Conservation (phyloP, 2,329 filamentous ascomycete species). For the Ceratocystis lukuohia region DNA sequence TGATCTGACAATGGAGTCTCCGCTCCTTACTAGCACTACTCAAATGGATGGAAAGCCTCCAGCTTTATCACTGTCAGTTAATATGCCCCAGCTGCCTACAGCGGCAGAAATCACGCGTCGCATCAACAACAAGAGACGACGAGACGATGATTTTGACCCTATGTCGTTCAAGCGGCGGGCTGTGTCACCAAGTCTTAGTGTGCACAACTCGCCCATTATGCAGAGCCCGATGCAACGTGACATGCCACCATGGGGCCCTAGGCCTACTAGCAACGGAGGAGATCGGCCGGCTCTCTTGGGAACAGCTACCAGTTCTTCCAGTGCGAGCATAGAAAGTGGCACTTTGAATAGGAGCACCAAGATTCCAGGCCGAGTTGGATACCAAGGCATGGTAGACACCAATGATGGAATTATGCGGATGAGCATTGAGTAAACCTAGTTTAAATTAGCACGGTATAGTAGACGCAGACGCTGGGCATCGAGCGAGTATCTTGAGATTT, state of each 20-base stretch:
- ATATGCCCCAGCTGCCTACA: slow-evolving; percentile 37
- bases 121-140: slow-evolving; percentile 66
- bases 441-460: no score
- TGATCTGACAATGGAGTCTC: slow-evolving; percentile 61
- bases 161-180: slow-evolving; percentile 80
- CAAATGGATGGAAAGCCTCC: slow-evolving; percentile 7
- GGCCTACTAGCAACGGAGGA: slow-evolving; percentile 44
- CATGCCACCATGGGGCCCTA: slow-evolving; percentile 55
- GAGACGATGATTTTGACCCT: slow-evolving; percentile 84
- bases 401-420: slow-evolving; percentile 92
- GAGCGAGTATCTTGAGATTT: background rate
- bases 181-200: slow-evolving; percentile 81
- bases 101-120: slow-evolving; percentile 65
- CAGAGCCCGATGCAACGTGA: slow-evolving; percentile 72
- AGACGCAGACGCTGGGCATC: no score
- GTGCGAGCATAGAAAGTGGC: slow-evolving; percentile 30
- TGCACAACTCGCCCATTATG: slow-evolving; percentile 76
- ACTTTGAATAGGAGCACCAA: slow-evolving; percentile 36
- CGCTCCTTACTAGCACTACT: slow-evolving; percentile 27
- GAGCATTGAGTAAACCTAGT: slow-evolving; percentile 62
- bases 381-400: slow-evolving; percentile 93
- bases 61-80: slow-evolving; percentile 14
- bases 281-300: background rate
- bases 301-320: slow-evolving; percentile 31
- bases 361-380: slow-evolving; percentile 50